phyloP scores from a whole-genome alignment of 768 basidiomycete species.

The Leccinum variicolor region DNA sequence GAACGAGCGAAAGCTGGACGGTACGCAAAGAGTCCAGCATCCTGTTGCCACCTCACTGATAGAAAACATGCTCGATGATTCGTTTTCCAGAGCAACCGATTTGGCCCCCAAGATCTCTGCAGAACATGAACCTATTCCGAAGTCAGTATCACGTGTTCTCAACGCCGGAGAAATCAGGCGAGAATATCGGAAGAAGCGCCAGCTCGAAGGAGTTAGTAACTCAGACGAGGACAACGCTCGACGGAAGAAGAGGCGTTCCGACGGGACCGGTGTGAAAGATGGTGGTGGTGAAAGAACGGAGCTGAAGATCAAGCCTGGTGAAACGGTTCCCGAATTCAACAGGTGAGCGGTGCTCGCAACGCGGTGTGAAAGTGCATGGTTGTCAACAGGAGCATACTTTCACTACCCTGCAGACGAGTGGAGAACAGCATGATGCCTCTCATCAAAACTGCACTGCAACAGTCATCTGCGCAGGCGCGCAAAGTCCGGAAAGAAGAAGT shows the following conservation, averaged over 20 bases:
- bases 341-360: constrained; percentile 41
- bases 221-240: constrained; percentile 24
- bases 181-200: constrained; percentile 51
- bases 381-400: constrained; percentile 4
- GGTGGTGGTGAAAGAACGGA: constrained; percentile 16
- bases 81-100: constrained; percentile 43
- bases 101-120: constrained; percentile 43
- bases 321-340: constrained; percentile 76
- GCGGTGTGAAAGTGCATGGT: constrained; percentile 10
- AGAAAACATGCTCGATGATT: neutral
- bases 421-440: constrained; percentile 68
- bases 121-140: constrained; percentile 64
- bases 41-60: neutral
- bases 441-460: constrained; percentile 57
- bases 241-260: constrained; percentile 30
- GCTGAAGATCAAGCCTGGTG: constrained; percentile 58
- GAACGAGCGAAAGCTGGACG: constrained; percentile 40
- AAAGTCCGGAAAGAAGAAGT: constrained; percentile 36
- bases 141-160: constrained; percentile 61
- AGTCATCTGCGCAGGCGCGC: constrained; percentile 51
- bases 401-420: constrained; percentile 52
- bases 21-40: constrained; percentile 31
- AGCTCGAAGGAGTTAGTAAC: constrained; percentile 23
- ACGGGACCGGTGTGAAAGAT: constrained; percentile 15
- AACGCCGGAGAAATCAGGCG: constrained; percentile 59